Evolutionary conservation across 257 asterid genomes (phyloP).

Genomic region (Thymus mandschuricus): DNA sequence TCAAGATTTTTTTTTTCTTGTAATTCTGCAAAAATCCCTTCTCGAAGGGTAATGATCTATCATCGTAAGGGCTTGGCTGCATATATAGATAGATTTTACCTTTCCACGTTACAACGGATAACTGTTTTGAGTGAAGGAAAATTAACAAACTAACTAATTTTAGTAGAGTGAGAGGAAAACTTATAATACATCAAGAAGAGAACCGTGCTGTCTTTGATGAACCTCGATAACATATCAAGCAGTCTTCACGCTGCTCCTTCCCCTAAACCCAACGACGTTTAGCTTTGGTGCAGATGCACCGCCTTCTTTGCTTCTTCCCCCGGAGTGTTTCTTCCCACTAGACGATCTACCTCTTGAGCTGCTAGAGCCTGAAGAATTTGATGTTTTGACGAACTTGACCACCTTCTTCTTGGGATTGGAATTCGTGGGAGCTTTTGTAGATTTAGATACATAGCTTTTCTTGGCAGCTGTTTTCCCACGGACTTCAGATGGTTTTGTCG

Average conservation of each 20-base stretch:
- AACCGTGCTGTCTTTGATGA: constrained; percentile 1
- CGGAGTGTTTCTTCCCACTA: constrained; percentile 49
- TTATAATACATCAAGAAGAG: constrained; percentile 23
- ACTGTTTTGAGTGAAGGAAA: constrained; percentile 10
- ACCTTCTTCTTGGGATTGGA: constrained; percentile 45
- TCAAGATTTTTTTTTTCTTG: background rate
- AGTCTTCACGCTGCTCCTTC: constrained; percentile 64
- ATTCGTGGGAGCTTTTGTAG: constrained; percentile 42
- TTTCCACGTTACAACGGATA: constrained; percentile 9
- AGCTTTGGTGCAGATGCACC: constrained; percentile 57
- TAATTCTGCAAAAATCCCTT: constrained; percentile 7
- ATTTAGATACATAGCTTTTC: constrained; percentile 44
- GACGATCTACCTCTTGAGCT: constrained; percentile 37
- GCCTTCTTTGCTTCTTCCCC: constrained; percentile 37
- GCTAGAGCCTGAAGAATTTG: constrained; percentile 44
- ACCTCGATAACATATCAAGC: constrained; percentile 34
- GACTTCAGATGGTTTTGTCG: constrained; percentile 42
- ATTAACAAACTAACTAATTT: constrained; percentile 1
- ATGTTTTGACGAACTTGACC: constrained; percentile 41
- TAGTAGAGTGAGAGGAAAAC: constrained; percentile 18
- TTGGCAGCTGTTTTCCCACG: constrained; percentile 44
- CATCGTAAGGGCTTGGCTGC: too few relatives aligned
- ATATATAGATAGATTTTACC: background rate
- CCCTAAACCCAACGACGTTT: constrained; percentile 93
- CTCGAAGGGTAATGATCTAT: background rate